Base-by-base conservation (phyloP, 177 flowering plant genomes). In the Tripterygium wilfordii region DNA sequence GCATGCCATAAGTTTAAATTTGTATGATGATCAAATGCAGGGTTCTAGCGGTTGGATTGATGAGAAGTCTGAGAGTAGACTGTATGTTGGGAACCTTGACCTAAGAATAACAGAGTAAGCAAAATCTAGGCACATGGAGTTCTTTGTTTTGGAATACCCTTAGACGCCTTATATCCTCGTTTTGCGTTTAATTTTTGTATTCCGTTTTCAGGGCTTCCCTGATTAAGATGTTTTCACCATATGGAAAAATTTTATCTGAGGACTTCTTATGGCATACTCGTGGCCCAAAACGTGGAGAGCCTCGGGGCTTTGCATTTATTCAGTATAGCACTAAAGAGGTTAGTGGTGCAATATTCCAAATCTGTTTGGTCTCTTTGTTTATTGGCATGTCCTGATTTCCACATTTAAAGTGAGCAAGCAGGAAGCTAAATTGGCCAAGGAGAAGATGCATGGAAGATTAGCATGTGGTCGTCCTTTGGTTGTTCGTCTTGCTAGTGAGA, bases 181-280 rank as follows among this genome's bases (percentile, higher is more conserved):
- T 27, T 49, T 36, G 10, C 42, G 14, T 38, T 12, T 18, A 1
- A 8, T 1, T 5, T 38, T 38, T 38, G 24, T 24, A 18, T 19
- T 19, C 4, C 9, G 32, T 40, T 3, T 21, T 4, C 66, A 80
- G 95, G 68, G 79, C 80, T 36, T 50, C 77, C 30, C 46, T 89
- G 62, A 82, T 89, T 33, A 86, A 77, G 72, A 73, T 89, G 84
- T 89, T 89, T 54, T 83, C 97, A 54, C 83, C 95, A 33, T 89
- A 45, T 61, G 97, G 97, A 21, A 89, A 82, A 70, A 89, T 89
- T 18, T 58, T 82, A 30, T 67, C 84, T 0, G 95, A 83, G 56
- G 92, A 89, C 53, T 89, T 78, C 48, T 43, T 89, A 36, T 84
- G 89, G 92, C 97, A 86, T 49, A 83, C 84, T 22, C 90, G 89